These are phyloP conservation scores for Cladophialophora carrionii DNA, from an alignment of 2,329 filamentous ascomycete species.

Conservation along the genomic window DNA sequence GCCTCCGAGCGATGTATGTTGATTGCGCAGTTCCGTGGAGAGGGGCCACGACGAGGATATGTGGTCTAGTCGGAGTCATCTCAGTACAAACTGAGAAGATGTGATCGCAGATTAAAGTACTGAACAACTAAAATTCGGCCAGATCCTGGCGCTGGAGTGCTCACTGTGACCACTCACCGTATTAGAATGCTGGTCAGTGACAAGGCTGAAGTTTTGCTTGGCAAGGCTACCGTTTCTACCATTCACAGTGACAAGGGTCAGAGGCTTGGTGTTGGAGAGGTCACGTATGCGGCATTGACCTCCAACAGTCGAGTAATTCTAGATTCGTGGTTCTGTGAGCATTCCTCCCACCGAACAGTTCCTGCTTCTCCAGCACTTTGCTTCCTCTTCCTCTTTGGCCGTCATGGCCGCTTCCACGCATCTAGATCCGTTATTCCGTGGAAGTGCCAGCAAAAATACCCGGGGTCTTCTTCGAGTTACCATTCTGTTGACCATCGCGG, in stretches of 20 bases:
- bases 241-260: not conserved
- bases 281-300: conserved; percentile 12
- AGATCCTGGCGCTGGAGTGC: not conserved
- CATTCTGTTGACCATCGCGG: conserved; percentile 89
- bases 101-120: not conserved
- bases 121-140: not conserved
- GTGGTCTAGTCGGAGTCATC: not conserved
- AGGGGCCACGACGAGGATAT: not conserved
- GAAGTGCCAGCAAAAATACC: conserved; percentile 77
- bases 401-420: conserved; percentile 50
- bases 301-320: conserved; percentile 2
- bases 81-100: not conserved
- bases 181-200: not conserved
- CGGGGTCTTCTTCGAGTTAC: conserved; percentile 83
- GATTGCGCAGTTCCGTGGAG: not conserved
- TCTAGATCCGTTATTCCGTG: conserved; percentile 68
- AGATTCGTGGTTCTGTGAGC: not conserved
- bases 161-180: not conserved
- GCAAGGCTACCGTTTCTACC: not conserved
- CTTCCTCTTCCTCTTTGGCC: conserved; percentile 41
- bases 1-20: not conserved
- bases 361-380: conserved; percentile 20
- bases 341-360: not conserved
- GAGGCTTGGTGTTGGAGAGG: conserved; percentile 12
- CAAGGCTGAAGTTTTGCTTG: not conserved